Conservation (phyloP, 495 filamentous ascomycete genomes). For the Hyaloscypha hepaticicola region DNA sequence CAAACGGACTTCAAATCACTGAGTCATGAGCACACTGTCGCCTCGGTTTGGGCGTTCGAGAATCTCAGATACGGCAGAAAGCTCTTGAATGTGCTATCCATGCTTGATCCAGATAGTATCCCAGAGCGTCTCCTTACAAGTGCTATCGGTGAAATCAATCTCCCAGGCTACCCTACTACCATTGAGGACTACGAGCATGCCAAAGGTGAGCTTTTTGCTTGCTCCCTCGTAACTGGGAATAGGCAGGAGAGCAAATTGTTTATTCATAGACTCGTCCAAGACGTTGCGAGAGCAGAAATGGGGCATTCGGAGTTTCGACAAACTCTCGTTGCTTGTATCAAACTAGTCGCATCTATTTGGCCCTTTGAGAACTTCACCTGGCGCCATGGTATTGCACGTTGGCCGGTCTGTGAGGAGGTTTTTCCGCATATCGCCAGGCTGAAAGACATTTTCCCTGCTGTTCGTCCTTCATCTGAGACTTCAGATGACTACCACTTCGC, state of each 20-base stretch:
- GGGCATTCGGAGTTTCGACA: constrained; percentile 28
- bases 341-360: constrained; percentile 7
- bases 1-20: constrained; percentile 25
- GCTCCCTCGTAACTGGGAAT: constrained; percentile 26
- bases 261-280: constrained; percentile 32
- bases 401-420: constrained; percentile 2
- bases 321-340: neutral
- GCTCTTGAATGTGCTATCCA: constrained; percentile 36
- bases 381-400: constrained; percentile 7
- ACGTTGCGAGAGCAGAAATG: constrained; percentile 30
- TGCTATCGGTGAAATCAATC: constrained; percentile 1
- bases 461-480: neutral
- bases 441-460: constrained; percentile 6
- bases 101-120: constrained; percentile 39
- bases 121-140: constrained; percentile 32
- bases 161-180: constrained; percentile 11
- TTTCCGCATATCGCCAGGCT: constrained; percentile 10
- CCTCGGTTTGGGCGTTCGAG: constrained; percentile 42
- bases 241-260: constrained; percentile 18
- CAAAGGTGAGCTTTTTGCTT: constrained; percentile 23
- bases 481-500: neutral
- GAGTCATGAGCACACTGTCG: constrained; percentile 35
- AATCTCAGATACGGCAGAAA: constrained; percentile 27
- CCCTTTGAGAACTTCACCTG: neutral
- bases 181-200: constrained; percentile 17